Conservation (phyloP, 192 early-diverging fungal species). For the Entophlyctis helioformis region DNA sequence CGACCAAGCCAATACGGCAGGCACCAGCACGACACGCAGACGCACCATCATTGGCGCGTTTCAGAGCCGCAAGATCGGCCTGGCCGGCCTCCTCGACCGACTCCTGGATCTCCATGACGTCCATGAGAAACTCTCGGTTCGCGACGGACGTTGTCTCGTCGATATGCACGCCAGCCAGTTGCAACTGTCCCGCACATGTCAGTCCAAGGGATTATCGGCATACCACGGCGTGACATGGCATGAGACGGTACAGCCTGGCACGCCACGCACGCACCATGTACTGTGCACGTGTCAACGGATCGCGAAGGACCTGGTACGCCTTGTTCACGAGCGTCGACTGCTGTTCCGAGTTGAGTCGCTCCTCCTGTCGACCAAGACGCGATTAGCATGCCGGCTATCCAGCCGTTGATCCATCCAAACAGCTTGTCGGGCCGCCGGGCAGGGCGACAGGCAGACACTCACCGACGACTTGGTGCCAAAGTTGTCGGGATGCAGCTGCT, state of each 20-base stretch:
- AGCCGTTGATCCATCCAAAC: no score
- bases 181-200: conserved; percentile 20
- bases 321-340: conserved; percentile 82
- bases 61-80: no score
- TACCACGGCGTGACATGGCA: background rate
- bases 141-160: conserved; percentile 49
- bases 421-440: no score
- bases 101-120: conserved; percentile 70
- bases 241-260: background rate
- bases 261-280: conserved; percentile 42
- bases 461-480: conserved; percentile 49
- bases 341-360: conserved; percentile 46
- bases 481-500: conserved; percentile 76
- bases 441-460: no score
- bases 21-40: no score
- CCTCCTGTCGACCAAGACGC: no score
- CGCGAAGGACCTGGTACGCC: conserved; percentile 64
- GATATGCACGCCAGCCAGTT: conserved; percentile 38
- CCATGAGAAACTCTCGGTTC: conserved; percentile 66
- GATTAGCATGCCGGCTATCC: no score
- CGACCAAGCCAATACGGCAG: no score
- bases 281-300: conserved; percentile 68
- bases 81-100: conserved; percentile 59
- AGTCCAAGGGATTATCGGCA: background rate
- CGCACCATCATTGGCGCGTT: no score